Base-by-base conservation (phyloP, 1,139 yeast species). In the Zhuliangozyma parablackwelliae region DNA sequence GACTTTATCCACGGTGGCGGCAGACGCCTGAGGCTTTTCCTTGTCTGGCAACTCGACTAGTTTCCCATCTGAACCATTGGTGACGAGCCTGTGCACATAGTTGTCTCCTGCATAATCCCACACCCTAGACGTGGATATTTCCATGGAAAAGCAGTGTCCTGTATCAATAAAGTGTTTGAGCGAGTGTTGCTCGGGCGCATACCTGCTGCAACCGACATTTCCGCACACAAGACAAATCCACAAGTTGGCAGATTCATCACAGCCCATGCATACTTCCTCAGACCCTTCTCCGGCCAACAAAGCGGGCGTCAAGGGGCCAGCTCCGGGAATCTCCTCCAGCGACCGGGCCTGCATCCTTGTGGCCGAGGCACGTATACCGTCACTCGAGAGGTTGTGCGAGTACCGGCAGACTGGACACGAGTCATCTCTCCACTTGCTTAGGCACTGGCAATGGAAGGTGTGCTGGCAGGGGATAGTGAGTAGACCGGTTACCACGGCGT, bases 61-160 rank as follows among this genome's bases (percentile, higher is more conserved):
- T 49, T 87, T 87, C 0, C 96, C 96, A 56, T 87, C 96, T 0
- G 82, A 70, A 51, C 87, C 92, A 58, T 87, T 88, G 42, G 90
- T 87, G 3, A 90, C 74, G 32, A 90, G 62, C 36, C 97, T 65
- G 60, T 90, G 97, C 6, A 90, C 97, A 57, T 89, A 90, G 45
- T 80, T 81, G 54, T 90, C 97, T 1, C 92, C 92, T 0, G 92
- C 90, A 56, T 90, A 90, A 56, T 90, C 97, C 97, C 97, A 90
- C 2, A 90, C 96, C 34, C 97, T 66, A 43, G 90, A 94, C 0
- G 95, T 78, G 12, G 70, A 65, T 32, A 85, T 67, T 54, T 89
- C 96, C 96, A 90, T 88, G 0, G 96, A 86, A 62, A 87, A 90
- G 53, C 96, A 86, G 58, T 90, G 97, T 3, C 86, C 83, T 0